A percentile compares a stretch with the other conserved stretches of the same genome.
These are phyloP conservation scores for Colletotrichum somersetense DNA, from an alignment of 2,329 filamentous ascomycete species.

Conservation along the genomic window DNA sequence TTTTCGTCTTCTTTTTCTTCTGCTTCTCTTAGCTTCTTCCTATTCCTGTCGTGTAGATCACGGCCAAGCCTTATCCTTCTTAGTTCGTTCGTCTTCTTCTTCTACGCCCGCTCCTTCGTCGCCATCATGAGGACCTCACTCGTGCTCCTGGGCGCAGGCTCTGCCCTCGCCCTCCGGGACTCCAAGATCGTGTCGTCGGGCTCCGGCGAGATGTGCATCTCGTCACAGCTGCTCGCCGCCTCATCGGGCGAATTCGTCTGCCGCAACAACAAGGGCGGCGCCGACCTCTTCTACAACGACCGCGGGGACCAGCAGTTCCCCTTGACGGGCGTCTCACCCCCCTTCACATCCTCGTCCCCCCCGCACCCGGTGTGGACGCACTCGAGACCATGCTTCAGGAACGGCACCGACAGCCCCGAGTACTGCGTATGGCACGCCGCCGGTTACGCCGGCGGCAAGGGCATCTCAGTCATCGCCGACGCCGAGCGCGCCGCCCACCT, in stretches of 20 bases:
- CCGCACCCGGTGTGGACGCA: slow-evolving; percentile 29
- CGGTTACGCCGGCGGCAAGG: slow-evolving; percentile 51
- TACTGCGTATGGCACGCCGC: slow-evolving; percentile 53
- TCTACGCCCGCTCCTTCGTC: background rate
- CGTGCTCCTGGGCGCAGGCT: slow-evolving; percentile 18
- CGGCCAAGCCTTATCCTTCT: background rate
- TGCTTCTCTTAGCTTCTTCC: background rate
- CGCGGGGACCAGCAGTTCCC: slow-evolving; percentile 26
- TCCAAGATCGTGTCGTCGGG: slow-evolving; percentile 36
- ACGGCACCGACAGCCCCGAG: slow-evolving; percentile 32
- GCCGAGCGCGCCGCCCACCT: slow-evolving; percentile 49
- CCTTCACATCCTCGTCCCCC: background rate
- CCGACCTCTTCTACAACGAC: slow-evolving; percentile 34
- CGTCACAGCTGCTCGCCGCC: slow-evolving; percentile 39
- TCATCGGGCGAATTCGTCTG: slow-evolving; percentile 35
- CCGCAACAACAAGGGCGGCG: slow-evolving; percentile 43
- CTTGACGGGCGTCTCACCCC: background rate
- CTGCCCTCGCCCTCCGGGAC: slow-evolving; percentile 36
- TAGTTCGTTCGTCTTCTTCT: background rate
- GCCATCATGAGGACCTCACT: slow-evolving; percentile 38
- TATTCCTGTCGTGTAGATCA: slow-evolving; percentile 34
- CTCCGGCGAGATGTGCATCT: slow-evolving; percentile 40
- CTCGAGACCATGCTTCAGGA: slow-evolving; percentile 35
- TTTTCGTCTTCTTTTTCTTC: background rate
- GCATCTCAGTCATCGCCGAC: slow-evolving; percentile 56